Conservation (phyloP, 2,329 filamentous ascomycete genomes). For the Akanthomyces uredinophilus region DNA sequence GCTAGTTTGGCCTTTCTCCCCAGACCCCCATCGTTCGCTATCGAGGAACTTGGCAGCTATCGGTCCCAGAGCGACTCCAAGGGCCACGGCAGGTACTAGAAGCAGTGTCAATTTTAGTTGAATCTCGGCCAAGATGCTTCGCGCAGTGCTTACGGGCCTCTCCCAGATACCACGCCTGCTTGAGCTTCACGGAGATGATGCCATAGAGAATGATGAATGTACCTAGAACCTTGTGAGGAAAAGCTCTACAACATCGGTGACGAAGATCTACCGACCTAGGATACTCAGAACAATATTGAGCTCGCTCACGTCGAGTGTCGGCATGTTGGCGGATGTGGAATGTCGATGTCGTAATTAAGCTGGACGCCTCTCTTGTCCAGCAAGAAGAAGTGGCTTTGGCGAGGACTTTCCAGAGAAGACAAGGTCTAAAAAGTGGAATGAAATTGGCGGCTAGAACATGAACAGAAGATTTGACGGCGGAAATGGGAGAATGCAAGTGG, state of each 20-base stretch:
- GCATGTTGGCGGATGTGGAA: constrained; percentile 14
- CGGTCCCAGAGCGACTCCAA: constrained; percentile 52
- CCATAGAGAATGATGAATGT: constrained; percentile 45
- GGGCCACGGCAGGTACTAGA: constrained; percentile 49
- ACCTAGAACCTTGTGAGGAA: constrained; percentile 24
- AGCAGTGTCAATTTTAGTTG: background rate
- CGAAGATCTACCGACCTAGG: constrained; percentile 31
- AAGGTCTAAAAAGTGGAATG: background rate
- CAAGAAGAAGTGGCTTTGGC: background rate
- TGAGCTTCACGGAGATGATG: constrained; percentile 47
- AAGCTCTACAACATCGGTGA: background rate
- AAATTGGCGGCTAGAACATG: background rate
- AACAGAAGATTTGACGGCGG: background rate
- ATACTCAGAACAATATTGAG: constrained; percentile 47
- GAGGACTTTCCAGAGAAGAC: background rate
- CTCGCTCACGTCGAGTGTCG: constrained; percentile 40
- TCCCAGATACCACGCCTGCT: constrained; percentile 48
- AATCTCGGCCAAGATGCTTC: background rate
- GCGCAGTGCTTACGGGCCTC: constrained; percentile 42
- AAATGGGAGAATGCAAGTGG: background rate
- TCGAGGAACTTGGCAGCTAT: constrained; percentile 49
- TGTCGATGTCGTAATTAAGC: background rate
- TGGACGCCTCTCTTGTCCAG: background rate
- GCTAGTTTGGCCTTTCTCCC: constrained; percentile 24
- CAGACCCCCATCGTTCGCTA: constrained; percentile 35